Percentiles rank a stretch among this genome's conserved stretches.
Evolutionary conservation across 441 rosid genomes (phyloP).

Genomic region (Erodium texanum): DNA sequence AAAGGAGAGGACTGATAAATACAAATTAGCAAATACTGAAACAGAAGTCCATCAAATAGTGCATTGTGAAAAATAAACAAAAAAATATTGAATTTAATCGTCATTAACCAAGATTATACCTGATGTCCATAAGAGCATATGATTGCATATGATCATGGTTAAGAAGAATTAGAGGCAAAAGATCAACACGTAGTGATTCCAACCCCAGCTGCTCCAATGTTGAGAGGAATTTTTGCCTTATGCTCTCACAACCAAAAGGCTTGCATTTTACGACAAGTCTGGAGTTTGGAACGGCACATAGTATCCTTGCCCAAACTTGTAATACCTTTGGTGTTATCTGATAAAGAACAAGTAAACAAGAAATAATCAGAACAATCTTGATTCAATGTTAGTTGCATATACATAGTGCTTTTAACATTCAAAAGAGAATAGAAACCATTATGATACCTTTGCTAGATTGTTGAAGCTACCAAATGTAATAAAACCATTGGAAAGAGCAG

Average conservation of each 20-base stretch:
- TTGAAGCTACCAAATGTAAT: constrained; percentile 97
- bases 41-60: too few relatives aligned
- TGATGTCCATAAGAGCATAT: constrained; percentile 93
- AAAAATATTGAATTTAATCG: too few relatives aligned
- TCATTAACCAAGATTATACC: too few relatives aligned
- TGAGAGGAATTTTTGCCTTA: constrained; percentile 76
- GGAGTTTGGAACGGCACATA: constrained; percentile 94
- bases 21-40: too few relatives aligned
- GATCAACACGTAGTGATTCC: constrained; percentile 92
- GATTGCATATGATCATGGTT: constrained; percentile 99
- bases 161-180: constrained; percentile 86
- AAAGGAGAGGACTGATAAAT: too few relatives aligned
- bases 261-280: constrained; percentile 97
- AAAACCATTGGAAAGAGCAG: constrained; percentile 90
- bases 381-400: not conserved
- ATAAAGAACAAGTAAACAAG: constrained; percentile 10
- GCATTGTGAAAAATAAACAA: too few relatives aligned
- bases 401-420: too few relatives aligned
- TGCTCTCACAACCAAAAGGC: constrained; percentile 95
- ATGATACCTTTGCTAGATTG: constrained; percentile 88
- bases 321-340: constrained; percentile 93
- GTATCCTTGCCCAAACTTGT: constrained; percentile 98
- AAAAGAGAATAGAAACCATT: too few relatives aligned
- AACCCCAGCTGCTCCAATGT: constrained; percentile 84
- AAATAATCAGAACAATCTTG: constrained; percentile 3